phyloP scores from a whole-genome alignment of 495 filamentous ascomycete genomes.

The Daldinia childiae region DNA sequence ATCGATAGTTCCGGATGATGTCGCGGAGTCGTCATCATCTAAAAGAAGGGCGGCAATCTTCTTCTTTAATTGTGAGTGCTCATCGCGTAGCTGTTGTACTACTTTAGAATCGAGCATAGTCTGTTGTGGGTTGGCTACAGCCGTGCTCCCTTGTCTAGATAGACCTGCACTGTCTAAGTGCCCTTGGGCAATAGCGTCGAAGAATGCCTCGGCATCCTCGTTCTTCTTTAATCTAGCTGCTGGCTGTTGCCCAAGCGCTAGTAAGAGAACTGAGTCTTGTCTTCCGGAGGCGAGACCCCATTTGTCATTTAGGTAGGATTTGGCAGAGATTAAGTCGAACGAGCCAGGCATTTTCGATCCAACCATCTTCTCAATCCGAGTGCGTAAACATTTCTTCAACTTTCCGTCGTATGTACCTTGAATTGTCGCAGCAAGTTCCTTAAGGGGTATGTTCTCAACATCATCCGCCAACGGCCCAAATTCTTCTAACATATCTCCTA shows the following conservation, averaged over 20 bases:
- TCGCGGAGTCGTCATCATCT: slow-evolving; percentile 81
- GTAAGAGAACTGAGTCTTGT: slow-evolving; percentile 81
- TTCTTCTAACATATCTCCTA: slow-evolving; percentile 86
- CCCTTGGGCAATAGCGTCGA: slow-evolving; percentile 78
- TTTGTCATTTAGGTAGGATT: slow-evolving; percentile 82
- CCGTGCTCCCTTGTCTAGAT: slow-evolving; percentile 68
- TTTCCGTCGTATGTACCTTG: slow-evolving; percentile 90
- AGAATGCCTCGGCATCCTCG: slow-evolving; percentile 79
- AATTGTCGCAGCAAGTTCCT: slow-evolving; percentile 85
- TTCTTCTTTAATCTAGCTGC: slow-evolving; percentile 78
- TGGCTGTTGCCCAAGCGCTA: slow-evolving; percentile 85
- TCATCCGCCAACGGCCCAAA: slow-evolving; percentile 91
- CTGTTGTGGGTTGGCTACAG: slow-evolving; percentile 70
- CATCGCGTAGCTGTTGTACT: slow-evolving; percentile 57
- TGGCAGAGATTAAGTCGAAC: slow-evolving; percentile 84
- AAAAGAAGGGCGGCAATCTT: slow-evolving; percentile 86
- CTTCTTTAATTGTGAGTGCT: slow-evolving; percentile 73
- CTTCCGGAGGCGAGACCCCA: slow-evolving; percentile 83
- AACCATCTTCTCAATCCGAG: slow-evolving; percentile 81
- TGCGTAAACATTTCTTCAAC: slow-evolving; percentile 86
- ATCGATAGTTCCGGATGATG: slow-evolving; percentile 72
- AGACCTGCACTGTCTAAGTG: slow-evolving; percentile 79
- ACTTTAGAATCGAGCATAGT: slow-evolving; percentile 88
- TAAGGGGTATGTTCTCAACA: slow-evolving; percentile 87
- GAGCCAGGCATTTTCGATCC: slow-evolving; percentile 94